Evolutionary conservation across 1,284 basidiomycete species (phyloP).

Genomic region (Golubevia sp.): DNA sequence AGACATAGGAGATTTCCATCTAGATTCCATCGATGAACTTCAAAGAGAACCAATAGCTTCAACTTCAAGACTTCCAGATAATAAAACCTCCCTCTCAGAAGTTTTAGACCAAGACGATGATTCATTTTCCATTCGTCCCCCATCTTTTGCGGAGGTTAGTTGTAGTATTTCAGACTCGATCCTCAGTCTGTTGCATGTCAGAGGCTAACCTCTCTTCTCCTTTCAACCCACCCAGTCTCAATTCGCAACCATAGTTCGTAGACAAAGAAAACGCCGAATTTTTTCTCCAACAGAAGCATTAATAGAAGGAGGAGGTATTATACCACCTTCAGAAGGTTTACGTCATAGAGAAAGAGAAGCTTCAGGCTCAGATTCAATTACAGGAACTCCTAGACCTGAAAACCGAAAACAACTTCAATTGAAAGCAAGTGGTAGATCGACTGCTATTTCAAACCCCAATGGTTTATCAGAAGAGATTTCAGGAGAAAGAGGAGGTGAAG

Average conservation of each 20-base stretch:
- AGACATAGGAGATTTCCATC: too few relatives aligned
- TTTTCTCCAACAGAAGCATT: constrained; percentile 20
- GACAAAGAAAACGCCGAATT: constrained; percentile 32
- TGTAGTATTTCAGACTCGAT: too few relatives aligned
- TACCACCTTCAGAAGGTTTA: neutral
- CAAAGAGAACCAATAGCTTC: too few relatives aligned
- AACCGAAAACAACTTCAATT: neutral
- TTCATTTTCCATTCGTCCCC: too few relatives aligned
- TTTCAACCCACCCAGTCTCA: constrained; percentile 39
- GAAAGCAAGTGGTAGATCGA: neutral
- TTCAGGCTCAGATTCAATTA: neutral
- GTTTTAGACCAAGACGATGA: too few relatives aligned
- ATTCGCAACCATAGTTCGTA: constrained; percentile 41
- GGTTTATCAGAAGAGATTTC: too few relatives aligned
- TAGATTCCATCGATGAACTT: too few relatives aligned
- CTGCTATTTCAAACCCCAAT: neutral
- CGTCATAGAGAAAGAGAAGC: neutral
- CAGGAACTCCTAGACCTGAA: neutral
- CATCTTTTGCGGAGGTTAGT: too few relatives aligned
- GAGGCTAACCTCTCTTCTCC: constrained; percentile 23
- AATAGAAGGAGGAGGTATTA: neutral
- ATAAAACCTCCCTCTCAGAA: too few relatives aligned
- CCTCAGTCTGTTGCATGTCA: too few relatives aligned
- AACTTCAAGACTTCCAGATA: too few relatives aligned
- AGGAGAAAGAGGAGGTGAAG: neutral